Evolutionary conservation across 1,139 yeast species (phyloP).

Genomic region (Candida frijolesensis): DNA sequence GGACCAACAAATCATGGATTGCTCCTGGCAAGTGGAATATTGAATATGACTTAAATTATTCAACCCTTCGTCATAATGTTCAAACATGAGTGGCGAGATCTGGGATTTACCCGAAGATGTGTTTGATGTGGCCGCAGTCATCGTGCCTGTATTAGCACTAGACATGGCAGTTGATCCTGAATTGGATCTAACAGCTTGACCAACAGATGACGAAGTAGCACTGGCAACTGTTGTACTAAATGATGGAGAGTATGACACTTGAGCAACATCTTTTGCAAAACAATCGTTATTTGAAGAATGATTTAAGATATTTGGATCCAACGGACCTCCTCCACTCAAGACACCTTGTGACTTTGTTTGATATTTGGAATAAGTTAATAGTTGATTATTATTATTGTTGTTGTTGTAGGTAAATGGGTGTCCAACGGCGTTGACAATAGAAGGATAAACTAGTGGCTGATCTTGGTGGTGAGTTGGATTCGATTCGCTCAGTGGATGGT

Average conservation of each 20-base stretch:
- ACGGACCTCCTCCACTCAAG: background rate
- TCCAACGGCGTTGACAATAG: background rate
- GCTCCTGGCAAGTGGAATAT: constrained; percentile 1
- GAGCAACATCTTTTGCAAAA: constrained; percentile 1
- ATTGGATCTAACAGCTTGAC: constrained; percentile 5
- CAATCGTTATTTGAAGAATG: background rate
- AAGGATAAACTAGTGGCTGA: background rate
- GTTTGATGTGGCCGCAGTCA: background rate
- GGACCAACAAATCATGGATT: constrained; percentile 9
- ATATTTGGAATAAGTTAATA: background rate
- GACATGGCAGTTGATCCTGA: constrained; percentile 8
- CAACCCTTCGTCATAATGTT: background rate
- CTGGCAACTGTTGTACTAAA: background rate
- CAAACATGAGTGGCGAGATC: background rate
- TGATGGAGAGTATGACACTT: background rate
- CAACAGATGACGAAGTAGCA: constrained; percentile 1
- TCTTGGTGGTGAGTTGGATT: background rate
- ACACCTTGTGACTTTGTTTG: background rate
- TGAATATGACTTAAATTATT: background rate
- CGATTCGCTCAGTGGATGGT: constrained; percentile 5
- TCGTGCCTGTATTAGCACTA: background rate
- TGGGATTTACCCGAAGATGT: constrained; percentile 4
- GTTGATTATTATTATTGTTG: background rate
- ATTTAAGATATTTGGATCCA: background rate
- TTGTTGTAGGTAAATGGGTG: too few relatives aligned